Conservation (phyloP, 495 filamentous ascomycete genomes). For the Penicillium simplicissimum region DNA sequence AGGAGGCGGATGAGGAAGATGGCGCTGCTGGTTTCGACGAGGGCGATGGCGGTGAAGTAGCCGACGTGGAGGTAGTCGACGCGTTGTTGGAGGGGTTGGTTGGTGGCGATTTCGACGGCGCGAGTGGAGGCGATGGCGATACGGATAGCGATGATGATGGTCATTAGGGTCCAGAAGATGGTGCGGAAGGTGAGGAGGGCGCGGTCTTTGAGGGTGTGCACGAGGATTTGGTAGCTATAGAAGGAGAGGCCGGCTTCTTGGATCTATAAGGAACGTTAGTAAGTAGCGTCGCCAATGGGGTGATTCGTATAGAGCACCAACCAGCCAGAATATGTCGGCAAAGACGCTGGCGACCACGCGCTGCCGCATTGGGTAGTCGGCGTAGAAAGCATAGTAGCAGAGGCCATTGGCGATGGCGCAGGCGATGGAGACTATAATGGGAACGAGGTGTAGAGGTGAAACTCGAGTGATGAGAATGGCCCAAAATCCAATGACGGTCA, state of each 20-base stretch:
- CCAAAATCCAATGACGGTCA: neutral
- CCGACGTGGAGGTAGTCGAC: constrained; percentile 6
- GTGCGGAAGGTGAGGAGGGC: neutral
- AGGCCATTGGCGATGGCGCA: constrained; percentile 1
- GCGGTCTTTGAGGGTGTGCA: constrained; percentile 4
- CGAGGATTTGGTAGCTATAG: constrained; percentile 5
- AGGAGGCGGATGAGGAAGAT: neutral
- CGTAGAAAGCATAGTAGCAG: constrained; percentile 3
- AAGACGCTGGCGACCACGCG: neutral
- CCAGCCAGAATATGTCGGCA: constrained; percentile 6
- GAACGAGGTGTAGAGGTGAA: neutral
- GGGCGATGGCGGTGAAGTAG: constrained; percentile 5
- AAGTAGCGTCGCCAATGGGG: no score
- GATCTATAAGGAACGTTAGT: neutral
- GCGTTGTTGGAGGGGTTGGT: neutral
- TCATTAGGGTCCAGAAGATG: constrained; percentile 1
- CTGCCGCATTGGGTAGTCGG: neutral
- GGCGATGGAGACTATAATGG: neutral
- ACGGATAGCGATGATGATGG: neutral
- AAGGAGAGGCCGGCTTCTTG: constrained; percentile 6
- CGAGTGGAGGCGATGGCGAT: constrained; percentile 1
- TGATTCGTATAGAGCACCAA: neutral
- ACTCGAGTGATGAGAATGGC: neutral
- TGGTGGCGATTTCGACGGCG: constrained; percentile 2
- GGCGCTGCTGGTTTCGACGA: constrained; percentile 1